Conservation (phyloP, 768 basidiomycete genomes). For the Auriculariales sp. region DNA sequence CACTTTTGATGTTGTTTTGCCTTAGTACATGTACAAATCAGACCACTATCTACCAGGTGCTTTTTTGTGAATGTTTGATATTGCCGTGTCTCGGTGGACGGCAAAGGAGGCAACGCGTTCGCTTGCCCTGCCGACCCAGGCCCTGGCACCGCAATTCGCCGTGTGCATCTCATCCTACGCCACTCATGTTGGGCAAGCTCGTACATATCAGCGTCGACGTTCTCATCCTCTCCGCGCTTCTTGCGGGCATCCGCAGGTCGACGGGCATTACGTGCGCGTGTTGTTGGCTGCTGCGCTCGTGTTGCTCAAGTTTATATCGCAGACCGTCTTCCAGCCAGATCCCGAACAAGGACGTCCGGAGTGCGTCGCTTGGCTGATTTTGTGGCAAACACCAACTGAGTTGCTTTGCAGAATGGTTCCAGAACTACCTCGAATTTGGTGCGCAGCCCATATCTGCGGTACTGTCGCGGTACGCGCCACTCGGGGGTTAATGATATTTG, state of each 20-base stretch:
- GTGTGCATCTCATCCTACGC: not conserved
- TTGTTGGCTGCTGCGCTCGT: not conserved
- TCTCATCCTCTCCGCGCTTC: slow-evolving; percentile 60
- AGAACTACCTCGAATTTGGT: slow-evolving; percentile 73
- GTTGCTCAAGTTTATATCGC: not conserved
- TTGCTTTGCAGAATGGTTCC: slow-evolving; percentile 40
- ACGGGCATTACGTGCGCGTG: slow-evolving; percentile 68
- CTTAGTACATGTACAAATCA: too few relatives aligned
- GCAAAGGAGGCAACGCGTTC: too few relatives aligned
- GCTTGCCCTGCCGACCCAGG: too few relatives aligned
- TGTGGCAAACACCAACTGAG: not conserved
- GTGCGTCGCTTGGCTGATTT: slow-evolving; percentile 38
- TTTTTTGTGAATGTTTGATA: too few relatives aligned
- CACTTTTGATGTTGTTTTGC: not conserved
- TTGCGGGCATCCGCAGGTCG: slow-evolving; percentile 72
- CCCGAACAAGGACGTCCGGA: slow-evolving; percentile 78
- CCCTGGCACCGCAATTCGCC: too few relatives aligned
- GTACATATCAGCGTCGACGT: slow-evolving; percentile 68
- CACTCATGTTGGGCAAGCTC: slow-evolving; percentile 49
- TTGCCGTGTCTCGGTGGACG: too few relatives aligned
- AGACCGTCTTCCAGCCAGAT: slow-evolving; percentile 62
- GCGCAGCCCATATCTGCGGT: too few relatives aligned
- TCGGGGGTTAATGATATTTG: slow-evolving; percentile 8
- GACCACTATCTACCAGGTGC: too few relatives aligned
- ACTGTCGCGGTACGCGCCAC: not conserved